These are phyloP conservation scores for Flaveria linearis DNA, from an alignment of 129 eudicot genomes.

Conservation along the genomic window DNA sequence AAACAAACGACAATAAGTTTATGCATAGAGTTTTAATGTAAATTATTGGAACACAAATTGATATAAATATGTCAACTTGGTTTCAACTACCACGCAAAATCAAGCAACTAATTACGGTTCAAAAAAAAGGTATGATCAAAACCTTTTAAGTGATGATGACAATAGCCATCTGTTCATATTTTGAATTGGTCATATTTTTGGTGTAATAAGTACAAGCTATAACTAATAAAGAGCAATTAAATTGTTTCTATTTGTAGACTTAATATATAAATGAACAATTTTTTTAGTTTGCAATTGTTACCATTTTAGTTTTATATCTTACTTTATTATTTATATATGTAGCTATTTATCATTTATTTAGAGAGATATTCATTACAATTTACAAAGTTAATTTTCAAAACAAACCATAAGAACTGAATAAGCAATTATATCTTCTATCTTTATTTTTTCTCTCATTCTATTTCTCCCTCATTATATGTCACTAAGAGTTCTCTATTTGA, in stretches of 20 bases:
- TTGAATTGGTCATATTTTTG: background rate
- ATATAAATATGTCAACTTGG: conserved; percentile 6
- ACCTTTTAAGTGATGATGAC: background rate
- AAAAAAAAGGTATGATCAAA: background rate
- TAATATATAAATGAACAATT: background rate
- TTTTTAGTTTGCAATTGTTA: background rate
- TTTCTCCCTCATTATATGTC: too few species aligned
- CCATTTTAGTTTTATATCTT: background rate
- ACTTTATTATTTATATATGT: background rate
- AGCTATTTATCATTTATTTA: too few species aligned
- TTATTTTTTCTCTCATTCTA: too few species aligned
- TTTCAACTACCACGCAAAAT: conserved; percentile 14
- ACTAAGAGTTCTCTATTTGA: too few species aligned
- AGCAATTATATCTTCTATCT: too few species aligned
- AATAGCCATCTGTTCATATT: background rate
- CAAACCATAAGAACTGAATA: too few species aligned
- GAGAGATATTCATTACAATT: too few species aligned
- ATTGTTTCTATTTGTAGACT: background rate
- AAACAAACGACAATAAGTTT: background rate
- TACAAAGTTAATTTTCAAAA: too few species aligned
- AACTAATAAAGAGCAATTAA: background rate
- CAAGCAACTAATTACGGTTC: conserved; percentile 13
- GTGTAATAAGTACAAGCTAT: background rate
- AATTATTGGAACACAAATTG: background rate
- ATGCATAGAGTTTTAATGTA: background rate